Evolutionary conservation across 1,284 basidiomycete species (phyloP), one percentile per base, ranked within the genome.

Genomic region (Sanghuangporus weigelae): DNA sequence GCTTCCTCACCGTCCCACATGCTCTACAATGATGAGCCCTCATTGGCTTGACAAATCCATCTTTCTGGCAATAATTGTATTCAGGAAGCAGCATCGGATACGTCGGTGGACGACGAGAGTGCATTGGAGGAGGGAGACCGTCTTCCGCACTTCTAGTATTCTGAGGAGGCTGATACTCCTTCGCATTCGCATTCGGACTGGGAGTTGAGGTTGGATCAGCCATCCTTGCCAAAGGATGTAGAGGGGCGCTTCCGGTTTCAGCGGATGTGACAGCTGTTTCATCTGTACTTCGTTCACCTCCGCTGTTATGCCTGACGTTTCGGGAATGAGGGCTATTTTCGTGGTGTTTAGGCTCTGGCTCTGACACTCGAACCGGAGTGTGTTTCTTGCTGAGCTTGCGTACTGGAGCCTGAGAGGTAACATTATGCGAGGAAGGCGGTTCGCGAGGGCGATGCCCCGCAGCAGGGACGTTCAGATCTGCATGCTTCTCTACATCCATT

Each of bases 11-110:
- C 42, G 82, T 87, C 12, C 85, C 89, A 76, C 90, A 93, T 26
- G 76, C 75, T 16, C 87, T 77, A 75, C 92, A 94, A 75, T 93
- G 90, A 73, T 93, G 92, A 7, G 88, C 76, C 46, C 91, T 73
- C 64, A 82, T 81, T 0, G 90, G 90, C 71, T 90, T 92, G 44
- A 87, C 73, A 35, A 88, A 76, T 12, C 75, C 75, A 66, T 89
- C 87, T 11, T 73, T 75, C 8, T 72, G 63, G 70, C 88, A 89
- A 71, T 86, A 89, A 40, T 87, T 75, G 68, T 84, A 78, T 58
- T 82, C 81, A 23, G 83, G 83, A 4, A 78, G 75, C 49, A 90
- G 70, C 0, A 83, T 71, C 0, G 86, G 83, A 6, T 76, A 75
- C 26, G 70, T 72, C 2, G 81, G 74, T 0, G 84, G 84, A 50